These are phyloP conservation scores for Cicer cuneatum DNA, from an alignment of 306 rosid species.

Conservation along the genomic window DNA sequence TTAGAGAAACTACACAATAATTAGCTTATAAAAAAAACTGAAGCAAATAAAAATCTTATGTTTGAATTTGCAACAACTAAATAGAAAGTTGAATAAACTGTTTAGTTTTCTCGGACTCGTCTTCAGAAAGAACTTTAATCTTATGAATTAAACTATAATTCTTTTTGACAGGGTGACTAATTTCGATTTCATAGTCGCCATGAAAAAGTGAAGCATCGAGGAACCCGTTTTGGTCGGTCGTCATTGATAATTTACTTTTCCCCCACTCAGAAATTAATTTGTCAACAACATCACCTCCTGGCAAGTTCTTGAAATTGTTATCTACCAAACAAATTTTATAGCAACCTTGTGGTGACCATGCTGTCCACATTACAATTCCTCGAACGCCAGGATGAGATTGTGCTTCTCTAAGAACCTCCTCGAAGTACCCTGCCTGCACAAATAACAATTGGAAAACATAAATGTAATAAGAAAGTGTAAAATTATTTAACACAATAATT, in stretches of 20 bases:
- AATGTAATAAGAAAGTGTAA: too few species aligned
- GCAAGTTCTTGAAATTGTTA: constrained; percentile 64
- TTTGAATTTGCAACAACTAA: too few species aligned
- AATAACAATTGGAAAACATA: background rate
- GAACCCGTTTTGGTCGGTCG: constrained; percentile 41
- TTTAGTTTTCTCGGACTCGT: background rate
- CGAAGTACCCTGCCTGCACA: constrained; percentile 57
- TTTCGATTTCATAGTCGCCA: constrained; percentile 39
- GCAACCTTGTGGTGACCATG: constrained; percentile 59
- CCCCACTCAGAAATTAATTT: constrained; percentile 69
- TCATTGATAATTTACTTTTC: background rate
- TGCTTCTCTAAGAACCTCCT: constrained; percentile 63
- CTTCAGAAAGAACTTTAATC: constrained; percentile 26
- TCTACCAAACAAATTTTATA: constrained; percentile 67
- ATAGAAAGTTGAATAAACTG: constrained; percentile 8
- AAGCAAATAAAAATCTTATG: too few species aligned
- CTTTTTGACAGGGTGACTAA: constrained; percentile 19
- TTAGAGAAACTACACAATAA: too few species aligned
- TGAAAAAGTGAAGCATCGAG: constrained; percentile 38
- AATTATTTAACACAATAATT: too few species aligned
- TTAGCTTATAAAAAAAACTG: too few species aligned
- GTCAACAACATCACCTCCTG: constrained; percentile 74
- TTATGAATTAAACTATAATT: constrained; percentile 2
- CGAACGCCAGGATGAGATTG: constrained; percentile 64
- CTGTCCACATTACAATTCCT: constrained; percentile 75